phyloP scores from a whole-genome alignment of 179 eudicot genomes.

The Corrigiola litoralis region DNA sequence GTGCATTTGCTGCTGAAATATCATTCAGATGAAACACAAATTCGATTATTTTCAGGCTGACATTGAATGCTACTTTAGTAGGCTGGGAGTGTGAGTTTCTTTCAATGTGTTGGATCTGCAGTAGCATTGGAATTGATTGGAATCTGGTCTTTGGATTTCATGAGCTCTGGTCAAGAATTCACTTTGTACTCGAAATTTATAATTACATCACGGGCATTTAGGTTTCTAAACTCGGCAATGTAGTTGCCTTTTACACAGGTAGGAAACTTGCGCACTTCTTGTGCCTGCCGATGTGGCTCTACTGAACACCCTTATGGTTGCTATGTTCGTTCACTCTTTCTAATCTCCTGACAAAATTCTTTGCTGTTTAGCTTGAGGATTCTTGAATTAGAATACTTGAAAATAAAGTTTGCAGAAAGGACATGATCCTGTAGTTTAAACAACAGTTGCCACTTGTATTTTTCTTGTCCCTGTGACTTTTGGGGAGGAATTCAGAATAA shows the following conservation, averaged over 20 bases:
- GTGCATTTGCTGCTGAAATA: no score
- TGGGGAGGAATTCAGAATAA: not conserved
- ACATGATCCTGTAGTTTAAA: no score
- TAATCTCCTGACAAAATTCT: not conserved
- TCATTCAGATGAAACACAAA: no score
- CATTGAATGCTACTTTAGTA: no score
- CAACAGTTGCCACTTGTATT: no score
- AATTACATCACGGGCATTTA: not conserved
- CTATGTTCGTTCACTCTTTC: not conserved
- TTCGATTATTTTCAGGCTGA: no score
- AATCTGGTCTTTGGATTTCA: not conserved
- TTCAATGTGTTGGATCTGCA: not conserved
- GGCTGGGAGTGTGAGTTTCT: no score
- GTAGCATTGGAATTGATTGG: not conserved
- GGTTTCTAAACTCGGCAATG: no score
- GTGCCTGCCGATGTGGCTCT: not conserved
- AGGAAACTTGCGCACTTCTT: not conserved
- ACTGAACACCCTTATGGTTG: not conserved
- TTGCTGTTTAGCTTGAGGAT: not conserved
- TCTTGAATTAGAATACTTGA: no score
- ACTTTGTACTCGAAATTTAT: not conserved
- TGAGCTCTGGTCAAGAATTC: not conserved
- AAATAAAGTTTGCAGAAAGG: no score
- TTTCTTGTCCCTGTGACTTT: no score
- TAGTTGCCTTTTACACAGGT: not conserved